A percentile compares a stretch with the other conserved stretches of the same genome.
Evolutionary conservation across 2,329 filamentous ascomycete genomes (phyloP).

Genomic region (Aspergillus sp.): DNA sequence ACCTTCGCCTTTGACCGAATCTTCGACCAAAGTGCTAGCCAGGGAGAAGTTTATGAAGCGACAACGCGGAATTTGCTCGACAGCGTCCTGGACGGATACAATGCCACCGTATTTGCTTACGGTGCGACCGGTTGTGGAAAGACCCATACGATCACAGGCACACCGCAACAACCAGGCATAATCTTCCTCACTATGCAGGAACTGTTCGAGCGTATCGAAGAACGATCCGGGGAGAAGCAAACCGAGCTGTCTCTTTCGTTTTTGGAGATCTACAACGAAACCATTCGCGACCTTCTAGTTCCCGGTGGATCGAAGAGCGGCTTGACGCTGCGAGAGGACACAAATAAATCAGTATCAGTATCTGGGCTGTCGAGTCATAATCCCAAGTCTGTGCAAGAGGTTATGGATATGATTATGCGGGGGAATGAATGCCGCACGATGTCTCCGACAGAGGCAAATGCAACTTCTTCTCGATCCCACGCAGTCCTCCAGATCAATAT

Average conservation of each 20-base stretch:
- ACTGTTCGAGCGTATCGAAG: conserved; percentile 93
- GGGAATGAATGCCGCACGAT: conserved; percentile 95
- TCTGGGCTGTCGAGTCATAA: conserved; percentile 88
- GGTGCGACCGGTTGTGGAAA: conserved; percentile 98
- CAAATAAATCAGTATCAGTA: conserved; percentile 89
- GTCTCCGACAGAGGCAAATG: conserved; percentile 95
- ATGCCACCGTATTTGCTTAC: conserved; percentile 98
- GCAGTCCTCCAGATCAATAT: conserved; percentile 97
- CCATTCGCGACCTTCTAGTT: conserved; percentile 92
- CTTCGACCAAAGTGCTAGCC: conserved; percentile 92
- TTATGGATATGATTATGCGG: conserved; percentile 98
- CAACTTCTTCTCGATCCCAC: conserved; percentile 94
- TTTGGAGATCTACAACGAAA: conserved; percentile 98
- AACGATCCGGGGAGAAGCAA: conserved; percentile 80
- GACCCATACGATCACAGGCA: conserved; percentile 96
- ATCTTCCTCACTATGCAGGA: conserved; percentile 99
- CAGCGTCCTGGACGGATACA: conserved; percentile 95
- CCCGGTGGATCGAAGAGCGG: conserved; percentile 80
- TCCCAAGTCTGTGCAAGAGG: conserved; percentile 87
- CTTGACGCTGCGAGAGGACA: conserved; percentile 91
- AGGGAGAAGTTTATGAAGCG: conserved; percentile 92
- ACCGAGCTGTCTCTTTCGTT: conserved; percentile 94
- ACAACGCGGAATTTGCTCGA: conserved; percentile 90
- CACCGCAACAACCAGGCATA: conserved; percentile 88
- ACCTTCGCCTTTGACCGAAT: conserved; percentile 96